Evolutionary conservation across 345 rosid species (phyloP).

Genomic region (Hypericum androsaemum): DNA sequence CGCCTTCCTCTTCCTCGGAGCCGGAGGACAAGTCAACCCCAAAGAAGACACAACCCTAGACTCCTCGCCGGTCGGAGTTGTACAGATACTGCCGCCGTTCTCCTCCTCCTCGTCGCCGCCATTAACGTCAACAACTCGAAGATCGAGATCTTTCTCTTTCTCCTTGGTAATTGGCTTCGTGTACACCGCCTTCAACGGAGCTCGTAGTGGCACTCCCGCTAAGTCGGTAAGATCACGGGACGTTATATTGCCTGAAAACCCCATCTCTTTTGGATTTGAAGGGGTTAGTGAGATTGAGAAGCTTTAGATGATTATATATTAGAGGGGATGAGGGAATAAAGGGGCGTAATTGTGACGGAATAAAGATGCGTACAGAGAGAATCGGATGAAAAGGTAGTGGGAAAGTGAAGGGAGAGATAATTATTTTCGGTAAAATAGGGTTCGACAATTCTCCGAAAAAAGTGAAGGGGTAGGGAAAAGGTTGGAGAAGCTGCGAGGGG

Average conservation of each 20-base stretch:
- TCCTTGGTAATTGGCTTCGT: background rate
- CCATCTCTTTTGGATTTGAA: constrained; percentile 23
- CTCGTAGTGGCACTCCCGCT: constrained; percentile 28
- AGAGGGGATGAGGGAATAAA: constrained; percentile 31
- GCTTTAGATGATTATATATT: background rate
- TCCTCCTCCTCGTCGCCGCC: background rate
- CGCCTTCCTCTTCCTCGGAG: constrained; percentile 8
- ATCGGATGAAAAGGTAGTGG: constrained; percentile 3
- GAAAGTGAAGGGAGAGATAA: background rate
- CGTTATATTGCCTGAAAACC: constrained; percentile 16
- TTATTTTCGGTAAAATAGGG: too few relatives aligned
- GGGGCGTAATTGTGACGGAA: constrained; percentile 3
- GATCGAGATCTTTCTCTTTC: too few relatives aligned
- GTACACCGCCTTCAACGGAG: constrained; percentile 10
- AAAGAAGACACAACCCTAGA: constrained; percentile 1
- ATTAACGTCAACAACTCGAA: background rate
- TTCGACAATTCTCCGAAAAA: background rate
- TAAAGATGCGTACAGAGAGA: background rate
- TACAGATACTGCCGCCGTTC: background rate
- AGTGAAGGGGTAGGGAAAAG: background rate
- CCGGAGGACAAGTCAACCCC: constrained; percentile 5
- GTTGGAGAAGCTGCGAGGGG: background rate
- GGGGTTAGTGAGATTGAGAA: too few relatives aligned
- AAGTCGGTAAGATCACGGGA: too few relatives aligned
- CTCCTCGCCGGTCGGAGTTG: constrained; percentile 3